Base-by-base conservation (phyloP, 2,329 filamentous ascomycete genomes). In the Penicillium sp. region DNA sequence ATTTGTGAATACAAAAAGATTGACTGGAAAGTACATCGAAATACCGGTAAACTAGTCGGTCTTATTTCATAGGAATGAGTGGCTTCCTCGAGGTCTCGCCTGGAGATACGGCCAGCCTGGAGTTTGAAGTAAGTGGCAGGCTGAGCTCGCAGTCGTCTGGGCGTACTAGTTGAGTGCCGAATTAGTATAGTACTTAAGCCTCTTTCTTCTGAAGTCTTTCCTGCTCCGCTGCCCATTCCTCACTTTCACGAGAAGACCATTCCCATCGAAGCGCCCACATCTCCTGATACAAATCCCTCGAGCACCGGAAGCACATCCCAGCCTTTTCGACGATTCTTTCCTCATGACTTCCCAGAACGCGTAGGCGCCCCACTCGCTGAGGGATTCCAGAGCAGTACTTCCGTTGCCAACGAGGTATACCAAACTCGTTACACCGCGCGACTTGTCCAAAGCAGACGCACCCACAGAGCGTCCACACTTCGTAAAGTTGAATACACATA, bases 281-380 rank as follows among this genome's bases (percentile, higher is more conserved):
- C 38, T 53, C 50, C 40, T 18, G 44, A 38, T 53, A 38, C 21
- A 53, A 16, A 3, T 53, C 34, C 13, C 42, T 24, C 8, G 50
- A 48, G 21, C 50, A 53, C 16, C 21, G 10, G 0, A 44, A 6
- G 29, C 50, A 53, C 38, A 53, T 48, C 27, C 50, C 50, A 0
- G 21, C 38, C 29, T 49, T 53, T 13, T 27, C 11, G 10, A 29
- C 6, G 9, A 53, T 16, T 7, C 36, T 16, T 1, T 79, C 45
- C 43, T 29, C 36, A 1, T 44, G 44, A 4, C 42, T 49, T 11
- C 50, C 44, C n/a, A 34, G 24, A 3, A 43, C 18, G 2, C 50
- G 38, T 6, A 48, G n/a, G 16, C 42, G 42, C 5, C 42, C 11
- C 4, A 22, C 50, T 24, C 44, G 36, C 3, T 48, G 11, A 16